Evolutionary conservation across 805 yeast genomes (phyloP).

Genomic region (Candida palmyrensis): DNA sequence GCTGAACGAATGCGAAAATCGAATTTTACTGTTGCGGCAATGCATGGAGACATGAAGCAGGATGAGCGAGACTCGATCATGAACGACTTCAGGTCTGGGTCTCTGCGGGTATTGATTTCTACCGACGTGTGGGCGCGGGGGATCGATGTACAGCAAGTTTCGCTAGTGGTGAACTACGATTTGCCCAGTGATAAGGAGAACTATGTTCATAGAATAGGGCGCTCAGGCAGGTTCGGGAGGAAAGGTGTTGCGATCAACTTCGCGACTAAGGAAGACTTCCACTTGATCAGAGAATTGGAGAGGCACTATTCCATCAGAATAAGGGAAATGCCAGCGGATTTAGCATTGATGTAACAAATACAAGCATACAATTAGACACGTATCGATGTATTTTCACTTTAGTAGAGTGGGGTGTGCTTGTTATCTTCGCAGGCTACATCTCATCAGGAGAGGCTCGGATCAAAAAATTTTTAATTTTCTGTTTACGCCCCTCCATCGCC

Average conservation of each 20-base stretch:
- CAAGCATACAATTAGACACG: too few relatives aligned
- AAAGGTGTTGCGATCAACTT: slow-evolving; percentile 97
- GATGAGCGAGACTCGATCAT: slow-evolving; percentile 90
- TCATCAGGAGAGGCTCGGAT: too few relatives aligned
- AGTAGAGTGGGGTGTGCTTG: too few relatives aligned
- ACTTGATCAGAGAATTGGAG: slow-evolving; percentile 69
- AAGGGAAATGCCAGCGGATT: slow-evolving; percentile 74
- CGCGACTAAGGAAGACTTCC: slow-evolving; percentile 74
- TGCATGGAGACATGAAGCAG: slow-evolving; percentile 97
- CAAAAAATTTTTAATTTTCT: too few relatives aligned
- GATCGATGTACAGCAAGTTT: slow-evolving; percentile 97
- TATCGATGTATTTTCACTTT: too few relatives aligned
- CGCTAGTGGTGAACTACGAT: slow-evolving; percentile 92
- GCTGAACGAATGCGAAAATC: slow-evolving; percentile 71
- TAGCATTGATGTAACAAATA: too few relatives aligned
- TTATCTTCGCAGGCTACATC: too few relatives aligned
- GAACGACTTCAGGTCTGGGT: slow-evolving; percentile 93
- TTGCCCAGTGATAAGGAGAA: slow-evolving; percentile 90
- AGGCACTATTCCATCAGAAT: slow-evolving; percentile 69
- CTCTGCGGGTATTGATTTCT: slow-evolving; percentile 88
- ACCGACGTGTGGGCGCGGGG: slow-evolving; percentile 99
- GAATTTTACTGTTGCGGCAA: slow-evolving; percentile 88
- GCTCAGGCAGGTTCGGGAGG: slow-evolving; percentile 98
- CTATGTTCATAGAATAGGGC: slow-evolving; percentile 95
- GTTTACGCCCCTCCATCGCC: too few relatives aligned